Evolutionary conservation across 495 filamentous ascomycete species (phyloP), one percentile per base, ranked within the genome.

Genomic region (Aspergillus olivimuriae): DNA sequence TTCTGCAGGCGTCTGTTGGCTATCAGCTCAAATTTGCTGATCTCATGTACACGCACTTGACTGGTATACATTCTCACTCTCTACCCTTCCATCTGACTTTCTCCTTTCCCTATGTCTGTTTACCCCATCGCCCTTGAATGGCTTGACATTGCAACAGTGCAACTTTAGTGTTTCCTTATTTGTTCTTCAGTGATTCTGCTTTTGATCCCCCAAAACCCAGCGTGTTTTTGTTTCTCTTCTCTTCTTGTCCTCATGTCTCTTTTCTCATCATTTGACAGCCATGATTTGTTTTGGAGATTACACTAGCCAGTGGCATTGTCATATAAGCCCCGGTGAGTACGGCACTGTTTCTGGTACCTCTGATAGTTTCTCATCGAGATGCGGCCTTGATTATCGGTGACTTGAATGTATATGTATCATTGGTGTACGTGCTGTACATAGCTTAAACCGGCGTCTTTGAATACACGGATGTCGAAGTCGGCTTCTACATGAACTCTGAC

Each of bases 1-100:
- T 74, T 61, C 61, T 55, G 65, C 65, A 65, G 70, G 69, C 65
- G 64, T 71, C 62, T 68, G 62, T 62, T 69, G 60, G 60, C 52
- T 48, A 61, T 62, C 60, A 65, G 64, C 59, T 51, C 42, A 58
- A 51, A 60, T 57, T 38, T 54, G 56, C 54, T 61, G 56, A 63
- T 61, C 51, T 65, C 52, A 60, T 69, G 57, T 61, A 58, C 55
- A 48, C 55, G 52, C 57, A 60, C 47, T 47, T 36, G 39, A 20
- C 31, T 44, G 43, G 49, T 54, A 58, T 50, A 51, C 55, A 46
- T 51, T 60, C 50, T 46, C 50, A 63, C 48, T 51, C 49, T 45
- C 46, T 52, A 44, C 51, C 57, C 47, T 34, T 35, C 49, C 32
- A 46, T 41, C 34, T 60, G 34, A 45, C 36, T 45, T 52, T 55